Conservation (phyloP, 805 yeast species). For the Candida dajiaensis region DNA sequence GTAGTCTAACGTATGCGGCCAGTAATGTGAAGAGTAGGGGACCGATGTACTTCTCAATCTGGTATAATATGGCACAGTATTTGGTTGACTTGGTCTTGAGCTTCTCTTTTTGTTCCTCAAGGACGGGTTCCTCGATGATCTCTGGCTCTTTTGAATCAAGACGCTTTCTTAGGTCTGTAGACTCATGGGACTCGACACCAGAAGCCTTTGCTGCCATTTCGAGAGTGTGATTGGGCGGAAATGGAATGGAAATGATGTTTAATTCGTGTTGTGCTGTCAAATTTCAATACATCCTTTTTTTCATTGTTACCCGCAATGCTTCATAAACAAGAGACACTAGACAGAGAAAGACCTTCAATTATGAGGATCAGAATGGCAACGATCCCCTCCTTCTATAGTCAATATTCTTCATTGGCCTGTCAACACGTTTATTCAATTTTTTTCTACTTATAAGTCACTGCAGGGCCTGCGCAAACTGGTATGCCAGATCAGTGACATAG, state of each 20-base stretch:
- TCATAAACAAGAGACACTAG: neutral
- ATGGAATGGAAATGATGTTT: neutral
- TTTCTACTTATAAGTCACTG: neutral
- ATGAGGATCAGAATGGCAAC: neutral
- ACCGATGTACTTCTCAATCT: constrained; percentile 24
- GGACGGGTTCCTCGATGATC: neutral
- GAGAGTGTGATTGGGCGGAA: neutral
- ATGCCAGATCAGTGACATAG: constrained; percentile 9
- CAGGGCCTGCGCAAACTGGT: constrained; percentile 7
- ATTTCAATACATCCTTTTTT: neutral
- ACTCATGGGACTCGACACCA: neutral
- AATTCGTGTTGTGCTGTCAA: neutral
- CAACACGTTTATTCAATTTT: neutral
- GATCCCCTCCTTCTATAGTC: neutral
- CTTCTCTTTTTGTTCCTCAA: neutral
- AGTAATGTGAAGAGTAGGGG: constrained; percentile 39
- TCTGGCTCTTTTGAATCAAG: neutral
- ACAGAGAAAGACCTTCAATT: neutral
- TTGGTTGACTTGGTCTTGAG: neutral
- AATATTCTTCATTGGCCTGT: too few species aligned
- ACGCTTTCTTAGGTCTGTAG: neutral
- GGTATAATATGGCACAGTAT: neutral
- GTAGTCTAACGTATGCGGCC: constrained; percentile 52
- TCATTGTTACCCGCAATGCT: neutral
- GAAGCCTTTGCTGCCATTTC: neutral